Evolutionary conservation across 228 moss, liverwort and hornwort genomes (phyloP).

Genomic region (Sphagnum fallax): DNA sequence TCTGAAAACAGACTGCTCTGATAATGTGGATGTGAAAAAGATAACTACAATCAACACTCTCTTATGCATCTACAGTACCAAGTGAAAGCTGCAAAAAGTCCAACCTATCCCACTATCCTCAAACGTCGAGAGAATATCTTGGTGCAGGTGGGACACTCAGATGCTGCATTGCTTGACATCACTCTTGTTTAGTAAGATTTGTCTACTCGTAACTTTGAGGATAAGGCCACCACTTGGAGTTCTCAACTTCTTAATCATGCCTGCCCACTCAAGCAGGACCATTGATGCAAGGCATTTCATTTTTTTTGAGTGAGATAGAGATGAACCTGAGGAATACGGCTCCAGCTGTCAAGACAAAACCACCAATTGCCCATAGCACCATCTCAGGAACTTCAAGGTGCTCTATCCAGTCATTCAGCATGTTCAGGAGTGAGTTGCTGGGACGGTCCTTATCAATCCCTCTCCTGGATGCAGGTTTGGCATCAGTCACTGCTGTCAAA

Average conservation of each 20-base stretch:
- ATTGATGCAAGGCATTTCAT: no score
- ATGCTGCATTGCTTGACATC: not conserved
- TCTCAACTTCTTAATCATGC: no score
- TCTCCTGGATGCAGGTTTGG: conserved; percentile 8
- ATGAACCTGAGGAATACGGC: conserved; percentile 40
- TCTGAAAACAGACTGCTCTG: not conserved
- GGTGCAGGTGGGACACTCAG: no score
- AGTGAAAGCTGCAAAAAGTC: not conserved
- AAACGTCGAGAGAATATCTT: no score
- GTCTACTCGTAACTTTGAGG: not conserved
- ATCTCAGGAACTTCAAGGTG: conserved; percentile 35
- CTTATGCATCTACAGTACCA: not conserved
- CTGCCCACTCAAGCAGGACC: no score
- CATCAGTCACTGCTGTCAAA: conserved; percentile 10
- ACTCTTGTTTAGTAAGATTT: no score
- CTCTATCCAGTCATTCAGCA: conserved; percentile 39
- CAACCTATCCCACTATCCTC: no score
- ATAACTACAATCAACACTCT: no score
- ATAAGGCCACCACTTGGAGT: no score
- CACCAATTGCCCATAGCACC: conserved; percentile 54
- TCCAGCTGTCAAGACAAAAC: conserved; percentile 50
- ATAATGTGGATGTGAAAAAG: not conserved
- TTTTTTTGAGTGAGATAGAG: conserved; percentile 1
- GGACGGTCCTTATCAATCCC: conserved; percentile 10
- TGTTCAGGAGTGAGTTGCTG: conserved; percentile 22